Evolutionary conservation across 176 grass and related monocot species (phyloP), one percentile per base, ranked within the genome.

Genomic region (Bromus sterilis): DNA sequence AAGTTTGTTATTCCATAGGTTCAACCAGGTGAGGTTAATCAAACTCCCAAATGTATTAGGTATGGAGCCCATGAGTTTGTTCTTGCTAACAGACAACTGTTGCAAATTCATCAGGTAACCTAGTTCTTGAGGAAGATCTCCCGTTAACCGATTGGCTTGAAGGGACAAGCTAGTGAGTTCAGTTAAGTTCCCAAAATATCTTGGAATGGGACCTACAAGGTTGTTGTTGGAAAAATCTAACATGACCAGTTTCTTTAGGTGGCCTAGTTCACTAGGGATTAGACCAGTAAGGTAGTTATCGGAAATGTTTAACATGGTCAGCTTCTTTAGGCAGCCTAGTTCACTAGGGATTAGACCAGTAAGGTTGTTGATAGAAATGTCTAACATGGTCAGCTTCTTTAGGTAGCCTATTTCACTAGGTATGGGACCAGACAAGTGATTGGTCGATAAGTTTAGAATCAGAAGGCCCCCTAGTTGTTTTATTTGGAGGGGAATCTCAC

Each of bases 231-330:
- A 0, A 7, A 65, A 10, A 20, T 20, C 11, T 64, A 29, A 10
- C 14, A 6, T 8, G 0, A 18, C 10, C 9, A 64, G 30, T 11
- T 64, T 7, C 23, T 18, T 4, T 33, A 64, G 30, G 61, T 34
- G 8, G 2, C 61, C 61, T 20, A 64, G 1, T 29, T 28, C 10
- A 32, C 6, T 3, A 0, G 61, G 30, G 31, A 64, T 64, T 6
- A 7, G 14, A 16, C 61, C 61, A 20, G 30, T n/a, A 2, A 65
- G 6, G 15, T 33, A 4, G 61, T 65, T 65, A 12, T 4, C 0
- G 12, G 0, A 0, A 7, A 65, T 4, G 9, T 20, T 4, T 64
- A 29, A 10, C 14, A 6, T 8, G 0, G 8, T 4, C 9, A 64
- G 30, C 14, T 64, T 7, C 23, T 18, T 4, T 33, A 64, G 30